Evolutionary conservation across 441 rosid species (phyloP).

Genomic region (Pelargonium citronellum): DNA sequence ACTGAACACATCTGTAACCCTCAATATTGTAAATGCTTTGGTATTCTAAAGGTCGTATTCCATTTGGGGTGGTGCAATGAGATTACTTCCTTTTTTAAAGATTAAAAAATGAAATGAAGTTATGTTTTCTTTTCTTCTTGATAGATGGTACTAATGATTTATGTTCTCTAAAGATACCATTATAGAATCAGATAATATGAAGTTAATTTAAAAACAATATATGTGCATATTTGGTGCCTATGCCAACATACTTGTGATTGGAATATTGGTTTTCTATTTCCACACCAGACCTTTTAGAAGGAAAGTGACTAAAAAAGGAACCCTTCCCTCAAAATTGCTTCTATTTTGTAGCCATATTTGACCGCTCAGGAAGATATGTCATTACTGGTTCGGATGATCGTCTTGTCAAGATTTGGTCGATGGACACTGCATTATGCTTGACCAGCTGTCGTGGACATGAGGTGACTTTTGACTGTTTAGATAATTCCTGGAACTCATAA

Average conservation of each 20-base stretch:
- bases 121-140: neutral
- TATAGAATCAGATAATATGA: neutral
- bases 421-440: conserved; percentile 99
- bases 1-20: too few relatives aligned
- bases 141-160: neutral
- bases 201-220: conserved; percentile 2
- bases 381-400: conserved; percentile 99
- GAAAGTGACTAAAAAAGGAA: conserved; percentile 3
- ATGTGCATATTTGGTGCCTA: conserved; percentile 7
- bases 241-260: neutral
- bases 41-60: too few relatives aligned
- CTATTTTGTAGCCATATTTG: conserved; percentile 80
- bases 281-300: neutral
- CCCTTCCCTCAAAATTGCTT: conserved; percentile 13
- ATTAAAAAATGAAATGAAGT: too few relatives aligned
- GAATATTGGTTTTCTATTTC: neutral
- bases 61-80: too few relatives aligned
- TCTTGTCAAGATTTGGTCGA: conserved; percentile 98
- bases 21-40: too few relatives aligned
- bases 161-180: neutral
- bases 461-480: conserved; percentile 48
- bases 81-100: too few relatives aligned
- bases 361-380: conserved; percentile 94
- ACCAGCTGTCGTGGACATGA: conserved; percentile 99
- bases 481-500: conserved; percentile 20